Conservation (phyloP, 192 early-diverging fungal genomes). For the Entrophospora sp. region DNA sequence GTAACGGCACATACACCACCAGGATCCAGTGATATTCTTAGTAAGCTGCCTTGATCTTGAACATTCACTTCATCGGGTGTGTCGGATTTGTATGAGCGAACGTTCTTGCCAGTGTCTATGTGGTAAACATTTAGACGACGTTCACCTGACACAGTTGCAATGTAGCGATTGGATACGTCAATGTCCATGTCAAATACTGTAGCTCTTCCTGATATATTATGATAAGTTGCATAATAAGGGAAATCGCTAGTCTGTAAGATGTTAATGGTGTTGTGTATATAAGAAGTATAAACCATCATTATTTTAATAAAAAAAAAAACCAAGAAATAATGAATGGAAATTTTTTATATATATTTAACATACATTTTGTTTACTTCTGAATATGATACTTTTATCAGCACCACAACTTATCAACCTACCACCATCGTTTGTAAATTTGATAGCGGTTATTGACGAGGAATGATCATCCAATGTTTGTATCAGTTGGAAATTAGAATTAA, state of each 20-base stretch:
- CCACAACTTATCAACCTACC: conserved; percentile 64
- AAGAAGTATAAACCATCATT: too few species aligned
- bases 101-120: conserved; percentile 56
- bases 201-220: conserved; percentile 58
- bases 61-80: conserved; percentile 36
- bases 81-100: conserved; percentile 51
- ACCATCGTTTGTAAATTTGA: conserved; percentile 59
- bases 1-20: conserved; percentile 58
- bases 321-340: background rate
- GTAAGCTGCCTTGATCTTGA: conserved; percentile 43
- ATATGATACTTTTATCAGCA: conserved; percentile 77
- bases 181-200: conserved; percentile 69
- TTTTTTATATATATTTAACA: background rate
- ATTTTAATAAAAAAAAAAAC: too few species aligned
- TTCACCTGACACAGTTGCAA: conserved; percentile 63
- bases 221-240: conserved; percentile 43
- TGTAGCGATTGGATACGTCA: conserved; percentile 41
- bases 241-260: conserved; percentile 25
- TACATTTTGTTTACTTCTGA: conserved; percentile 39
- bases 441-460: conserved; percentile 69
- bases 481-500: conserved; percentile 44
- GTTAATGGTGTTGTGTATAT: too few species aligned
- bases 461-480: conserved; percentile 79
- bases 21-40: conserved; percentile 60
- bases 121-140: conserved; percentile 52